A percentile compares a stretch with the other conserved stretches of the same genome.
phyloP scores from a whole-genome alignment of 2,329 filamentous ascomycete species.

The Thielaviopsis ethacetica region DNA sequence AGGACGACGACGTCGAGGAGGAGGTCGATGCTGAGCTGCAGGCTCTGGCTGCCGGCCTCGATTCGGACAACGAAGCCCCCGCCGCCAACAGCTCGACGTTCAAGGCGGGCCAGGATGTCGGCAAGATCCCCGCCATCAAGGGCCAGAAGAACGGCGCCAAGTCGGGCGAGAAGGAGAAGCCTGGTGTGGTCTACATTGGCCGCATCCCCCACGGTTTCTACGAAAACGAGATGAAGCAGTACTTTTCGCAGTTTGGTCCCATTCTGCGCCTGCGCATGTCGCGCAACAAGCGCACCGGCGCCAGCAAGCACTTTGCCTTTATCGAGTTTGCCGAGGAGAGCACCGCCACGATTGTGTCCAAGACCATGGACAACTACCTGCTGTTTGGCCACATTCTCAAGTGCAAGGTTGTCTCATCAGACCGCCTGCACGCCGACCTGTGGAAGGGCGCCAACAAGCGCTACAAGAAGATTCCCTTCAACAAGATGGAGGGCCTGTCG shows the following conservation, averaged over 20 bases:
- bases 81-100: constrained; percentile 22
- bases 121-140: constrained; percentile 32
- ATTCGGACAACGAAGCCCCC: constrained; percentile 25
- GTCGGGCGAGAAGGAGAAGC: constrained; percentile 29
- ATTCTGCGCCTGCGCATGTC: constrained; percentile 68
- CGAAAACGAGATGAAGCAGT: constrained; percentile 84
- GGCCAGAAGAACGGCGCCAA: constrained; percentile 26
- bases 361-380: constrained; percentile 96
- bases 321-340: constrained; percentile 71
- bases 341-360: constrained; percentile 74
- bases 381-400: constrained; percentile 89
- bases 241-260: constrained; percentile 84
- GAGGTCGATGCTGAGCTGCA: constrained; percentile 26
- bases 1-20: constrained; percentile 21
- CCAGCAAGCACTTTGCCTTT: constrained; percentile 87
- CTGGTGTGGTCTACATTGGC: constrained; percentile 78
- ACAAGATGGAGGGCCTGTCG: constrained; percentile 63
- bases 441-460: constrained; percentile 85
- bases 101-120: constrained; percentile 32
- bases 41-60: constrained; percentile 27
- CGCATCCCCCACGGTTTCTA: constrained; percentile 90
- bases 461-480: constrained; percentile 78
- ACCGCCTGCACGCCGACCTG: constrained; percentile 62
- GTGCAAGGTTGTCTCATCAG: constrained; percentile 61
- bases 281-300: constrained; percentile 80